Base-by-base conservation (phyloP, 2,329 filamentous ascomycete genomes). In the Fusarium musae region DNA sequence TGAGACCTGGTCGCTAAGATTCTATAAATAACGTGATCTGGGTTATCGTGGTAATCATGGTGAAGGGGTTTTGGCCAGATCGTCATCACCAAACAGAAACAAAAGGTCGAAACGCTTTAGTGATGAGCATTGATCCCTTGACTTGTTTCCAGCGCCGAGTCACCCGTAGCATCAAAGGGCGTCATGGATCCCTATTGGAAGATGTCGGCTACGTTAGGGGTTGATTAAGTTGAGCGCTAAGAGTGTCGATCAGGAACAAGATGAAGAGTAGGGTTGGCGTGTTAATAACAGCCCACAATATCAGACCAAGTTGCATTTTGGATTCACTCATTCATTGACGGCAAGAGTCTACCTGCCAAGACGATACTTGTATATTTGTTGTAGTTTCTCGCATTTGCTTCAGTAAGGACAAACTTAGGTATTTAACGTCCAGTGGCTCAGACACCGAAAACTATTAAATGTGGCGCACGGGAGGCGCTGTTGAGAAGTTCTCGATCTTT, bases 181-280 rank as follows among this genome's bases (percentile, higher is more conserved):
- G 46, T 59, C 52, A 70, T 65, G 47, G 63, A 65, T 49, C 71
- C 59, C 52, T 68, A 56, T 37, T 54, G 42, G 39, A 46, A 72
- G 52, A 30, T 58, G 34, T 67, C 21, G 44, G 47, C n/a, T 69
- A 63, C 30, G 66, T 69, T 64, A 34, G 28, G 59, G 40, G 42
- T 62, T 65, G 56, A 69, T 49, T 63, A 47, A 44, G 52, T 69
- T 73, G 70, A 67, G 72, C 72, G 72, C 72, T 62, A 75, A 65
- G 47, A 21, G 52, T 43, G 72, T 59, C 72, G 69, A 74, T 74
- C 72, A 74, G 69, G 72, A 66, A 74, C 72, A 64, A 49, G 70
- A 59, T 50, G 44, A 46, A 36, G 54, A 43, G n/a, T 28, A 58
- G 23, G 56, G 42, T 36, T 28, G 50, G 23, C 11, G 26, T 42